Base-by-base conservation (phyloP, 768 basidiomycete genomes). In the Suillus spraguei region DNA sequence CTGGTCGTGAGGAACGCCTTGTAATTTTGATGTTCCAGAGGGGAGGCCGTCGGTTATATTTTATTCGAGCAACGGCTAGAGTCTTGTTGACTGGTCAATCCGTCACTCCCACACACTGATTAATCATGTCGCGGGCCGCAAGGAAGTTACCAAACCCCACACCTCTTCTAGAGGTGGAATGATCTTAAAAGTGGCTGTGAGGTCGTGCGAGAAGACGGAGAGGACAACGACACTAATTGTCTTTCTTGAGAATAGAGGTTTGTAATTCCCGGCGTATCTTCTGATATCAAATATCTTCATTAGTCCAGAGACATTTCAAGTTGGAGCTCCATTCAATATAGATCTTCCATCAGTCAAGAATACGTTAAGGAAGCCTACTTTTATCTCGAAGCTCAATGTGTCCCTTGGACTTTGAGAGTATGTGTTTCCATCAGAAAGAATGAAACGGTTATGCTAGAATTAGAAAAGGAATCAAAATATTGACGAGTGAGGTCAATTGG, bases 1-100 rank as follows among this genome's bases (percentile, higher is more conserved):
- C 11, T 63, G n/a, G 42, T 44, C 9, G 42, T 58, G 55, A 44
- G 32, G 47, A 10, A 61, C 16, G 54, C 14, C 36, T 3, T 20
- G 49, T 60, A 54, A 62, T 65, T 39, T 63, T 60, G 39, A 58
- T 60, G 28, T 65, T 36, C 54, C 41, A 58, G 41, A 32, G 61
- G 59, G 59, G 56, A 33, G 61, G 32, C 62, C 32, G 36, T 11
- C 22, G 13, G 42, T 13, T 20, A 20, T 24, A 60, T 35, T 32
- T 20, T 16, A 33, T 53, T 59, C 6, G 32, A 50, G 9, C 17
- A 53, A 53, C 17, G 1, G 20, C 24, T 60, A n/a, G 13, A 60
- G 36, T 17, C 20, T 22, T 38, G 5, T 35, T 38, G 6, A 41
- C 10, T 20, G 16, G 41, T 41, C 11, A 41, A 24, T 41, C 10